Conservation (phyloP, 2,329 filamentous ascomycete species). For the Colletotrichum sp. region DNA sequence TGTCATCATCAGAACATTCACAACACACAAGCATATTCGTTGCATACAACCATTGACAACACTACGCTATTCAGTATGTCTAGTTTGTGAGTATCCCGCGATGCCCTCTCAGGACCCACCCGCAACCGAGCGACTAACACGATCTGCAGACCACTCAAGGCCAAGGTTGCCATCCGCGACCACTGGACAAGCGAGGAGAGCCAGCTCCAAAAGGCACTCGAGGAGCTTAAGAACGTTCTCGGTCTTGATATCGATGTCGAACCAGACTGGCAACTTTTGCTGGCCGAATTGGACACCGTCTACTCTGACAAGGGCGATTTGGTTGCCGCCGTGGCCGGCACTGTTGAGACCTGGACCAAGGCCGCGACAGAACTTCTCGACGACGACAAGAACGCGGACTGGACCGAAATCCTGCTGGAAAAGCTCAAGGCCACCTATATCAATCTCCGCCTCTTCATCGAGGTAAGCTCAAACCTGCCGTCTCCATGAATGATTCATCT, state of each 20-base stretch:
- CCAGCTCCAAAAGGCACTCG: constrained; percentile 36
- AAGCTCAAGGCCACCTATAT: constrained; percentile 25
- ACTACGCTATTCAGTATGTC: neutral
- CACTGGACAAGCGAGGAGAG: constrained; percentile 41
- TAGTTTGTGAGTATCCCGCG: constrained; percentile 1
- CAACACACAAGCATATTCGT: neutral
- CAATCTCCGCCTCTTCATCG: constrained; percentile 38
- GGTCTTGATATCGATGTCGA: constrained; percentile 43
- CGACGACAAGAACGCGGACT: constrained; percentile 40
- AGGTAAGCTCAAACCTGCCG: constrained; percentile 29
- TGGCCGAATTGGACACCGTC: constrained; percentile 37
- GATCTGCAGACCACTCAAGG: constrained; percentile 43
- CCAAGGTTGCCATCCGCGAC: constrained; percentile 47
- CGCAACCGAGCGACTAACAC: neutral
- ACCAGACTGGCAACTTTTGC: constrained; percentile 49
- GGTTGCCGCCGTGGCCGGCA: constrained; percentile 38
- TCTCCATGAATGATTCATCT: neutral
- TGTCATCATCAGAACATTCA: neutral
- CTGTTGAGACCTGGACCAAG: constrained; percentile 44
- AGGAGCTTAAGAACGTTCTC: constrained; percentile 34
- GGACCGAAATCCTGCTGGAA: constrained; percentile 48
- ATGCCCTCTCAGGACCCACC: neutral
- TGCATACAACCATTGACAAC: neutral
- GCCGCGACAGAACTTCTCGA: constrained; percentile 46
- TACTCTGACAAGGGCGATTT: constrained; percentile 47